Evolutionary conservation across 176 grass and related monocot genomes (phyloP).

Genomic region (Musa acuminata): DNA sequence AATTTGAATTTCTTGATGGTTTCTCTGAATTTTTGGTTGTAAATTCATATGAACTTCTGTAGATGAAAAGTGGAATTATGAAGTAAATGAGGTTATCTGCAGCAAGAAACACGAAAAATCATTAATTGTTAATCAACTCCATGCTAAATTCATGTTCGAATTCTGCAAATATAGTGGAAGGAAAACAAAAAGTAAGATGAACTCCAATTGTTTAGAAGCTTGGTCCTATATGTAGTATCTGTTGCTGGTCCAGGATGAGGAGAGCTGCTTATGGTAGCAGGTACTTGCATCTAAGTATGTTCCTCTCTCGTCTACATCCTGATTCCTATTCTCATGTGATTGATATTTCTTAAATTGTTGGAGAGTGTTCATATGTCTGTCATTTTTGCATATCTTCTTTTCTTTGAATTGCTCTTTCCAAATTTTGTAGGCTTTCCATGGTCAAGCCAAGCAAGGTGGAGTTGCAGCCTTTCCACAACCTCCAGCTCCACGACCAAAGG

Average conservation of each 20-base stretch:
- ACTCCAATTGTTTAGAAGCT: neutral
- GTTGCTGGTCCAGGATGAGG: neutral
- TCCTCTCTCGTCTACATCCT: neutral
- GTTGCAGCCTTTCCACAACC: slow-evolving; percentile 37
- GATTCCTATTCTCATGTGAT: neutral
- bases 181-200: neutral
- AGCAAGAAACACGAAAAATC: no score
- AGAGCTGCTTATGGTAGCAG: no score
- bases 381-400: neutral
- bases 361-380: neutral
- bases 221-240: neutral
- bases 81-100: no score
- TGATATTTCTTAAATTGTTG: neutral
- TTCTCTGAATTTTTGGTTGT: no score
- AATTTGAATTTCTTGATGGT: no score
- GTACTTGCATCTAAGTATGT: neutral
- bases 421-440: slow-evolving; percentile 46
- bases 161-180: neutral
- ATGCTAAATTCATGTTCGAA: neutral
- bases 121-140: no score
- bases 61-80: no score
- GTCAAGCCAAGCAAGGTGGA: slow-evolving; percentile 52
- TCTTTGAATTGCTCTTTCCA: neutral
- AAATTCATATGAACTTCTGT: no score
- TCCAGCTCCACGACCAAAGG: slow-evolving; percentile 77